phyloP scores from a whole-genome alignment of 768 basidiomycete genomes.

The Roridomyces roridus region DNA sequence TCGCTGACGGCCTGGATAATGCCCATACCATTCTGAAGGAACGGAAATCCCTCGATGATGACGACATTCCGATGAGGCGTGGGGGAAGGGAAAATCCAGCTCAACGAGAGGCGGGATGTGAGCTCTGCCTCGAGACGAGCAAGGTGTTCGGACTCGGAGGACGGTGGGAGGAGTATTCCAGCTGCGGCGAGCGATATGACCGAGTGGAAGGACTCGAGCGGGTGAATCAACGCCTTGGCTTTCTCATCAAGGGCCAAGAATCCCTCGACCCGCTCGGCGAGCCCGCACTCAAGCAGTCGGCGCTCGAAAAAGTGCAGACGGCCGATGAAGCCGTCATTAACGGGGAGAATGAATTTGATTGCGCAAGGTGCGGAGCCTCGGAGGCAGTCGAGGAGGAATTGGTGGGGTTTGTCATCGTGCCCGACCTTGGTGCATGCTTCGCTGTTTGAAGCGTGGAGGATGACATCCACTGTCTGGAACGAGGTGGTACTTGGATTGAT shows the following conservation, averaged over 20 bases:
- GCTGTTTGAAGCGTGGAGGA: background rate
- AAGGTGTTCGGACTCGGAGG: background rate
- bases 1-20: conserved; percentile 12
- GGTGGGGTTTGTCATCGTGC: background rate
- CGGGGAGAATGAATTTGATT: conserved; percentile 7
- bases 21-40: conserved; percentile 9
- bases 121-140: conserved; percentile 8
- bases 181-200: conserved; percentile 2
- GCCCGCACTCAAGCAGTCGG: conserved; percentile 5
- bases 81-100: conserved; percentile 1
- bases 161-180: background rate
- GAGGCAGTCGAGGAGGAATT: conserved; percentile 1
- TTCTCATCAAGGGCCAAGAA: conserved; percentile 2
- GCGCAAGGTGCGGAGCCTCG: background rate
- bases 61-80: conserved; percentile 7
- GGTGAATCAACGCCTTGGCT: background rate
- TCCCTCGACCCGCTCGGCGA: conserved; percentile 2
- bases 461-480: conserved; percentile 12
- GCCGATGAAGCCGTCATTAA: conserved; percentile 5
- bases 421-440: background rate
- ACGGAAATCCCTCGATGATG: conserved; percentile 13
- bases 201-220: background rate
- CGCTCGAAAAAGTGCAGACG: conserved; percentile 9
- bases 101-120: conserved; percentile 1
- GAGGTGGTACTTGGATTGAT: background rate